Base-by-base conservation (phyloP, 2,329 filamentous ascomycete genomes). In the Ilyonectria mors-panacis region DNA sequence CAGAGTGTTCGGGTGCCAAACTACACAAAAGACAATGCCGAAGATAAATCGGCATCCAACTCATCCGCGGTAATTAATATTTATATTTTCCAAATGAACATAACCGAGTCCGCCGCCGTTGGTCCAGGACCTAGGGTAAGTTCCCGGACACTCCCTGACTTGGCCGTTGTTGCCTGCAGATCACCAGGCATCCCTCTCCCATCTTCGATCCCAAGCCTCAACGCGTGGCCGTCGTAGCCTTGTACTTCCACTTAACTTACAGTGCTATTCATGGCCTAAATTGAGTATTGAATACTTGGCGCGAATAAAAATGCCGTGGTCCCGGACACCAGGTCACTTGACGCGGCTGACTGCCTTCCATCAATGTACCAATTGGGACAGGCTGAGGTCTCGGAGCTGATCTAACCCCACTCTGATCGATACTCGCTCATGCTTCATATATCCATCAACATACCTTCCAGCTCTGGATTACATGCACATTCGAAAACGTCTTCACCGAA, bases 281-380 rank as follows among this genome's bases (percentile, higher is more conserved):
- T 42, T n/a, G 15, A 42, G 47, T 42, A 39, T 44, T 15, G 6
- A n/a, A 21, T 23, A 7, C 19, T 33, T 42, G 51, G 17, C 33
- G 30, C 42, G 42, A 15, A n/a, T 28, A 23, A 33, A 42, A 42
- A 42, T n/a, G 15, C 4, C 13, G 17, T 42, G 30, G 12, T 4
- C 8, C 19, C 15, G 30, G 26, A 8, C 4, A 61, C 30, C 30
- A 35, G 45, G 28, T 50, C 51, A 56, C 23, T 30, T 21, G 51
- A n/a, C 21, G 21, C 47, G 55, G 59, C 59, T 63, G 51, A 63
- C 59, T 42, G 59, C 59, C 28, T 56, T 28, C 21, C 39, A 15
- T n/a, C 17, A 17, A 3, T n/a, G 26, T 30, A 13, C 59, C 59
- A 50, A 56, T 28, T 56, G 19, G 59, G 37, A 6, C 10, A 42